Base-by-base conservation (phyloP, 345 rosid species). In the Microthlaspi erraticum region DNA sequence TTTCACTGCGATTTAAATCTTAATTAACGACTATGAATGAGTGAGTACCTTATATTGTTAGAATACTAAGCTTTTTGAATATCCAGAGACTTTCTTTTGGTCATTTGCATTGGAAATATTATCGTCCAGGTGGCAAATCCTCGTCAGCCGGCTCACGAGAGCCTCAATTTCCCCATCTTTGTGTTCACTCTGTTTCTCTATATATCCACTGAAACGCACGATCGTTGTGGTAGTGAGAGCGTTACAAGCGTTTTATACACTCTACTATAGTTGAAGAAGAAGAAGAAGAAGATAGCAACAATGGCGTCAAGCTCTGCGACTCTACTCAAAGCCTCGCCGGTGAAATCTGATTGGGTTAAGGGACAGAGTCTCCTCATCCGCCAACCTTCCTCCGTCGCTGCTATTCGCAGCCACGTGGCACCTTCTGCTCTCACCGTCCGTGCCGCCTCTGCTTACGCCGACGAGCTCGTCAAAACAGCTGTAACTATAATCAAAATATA, bases 381-480 rank as follows among this genome's bases (percentile, higher is more conserved):
- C 67, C 82, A 79, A 54, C 76, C 90, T 16, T 61, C 78, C 85
- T 31, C 80, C 87, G 10, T 75, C 90, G 4, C 80, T 65, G 64
- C 84, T 42, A 51, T 85, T 57, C 80, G 85, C 70, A 76, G 37
- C 70, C 52, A 89, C 71, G 65, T 31, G 20, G 10, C 70, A 54
- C 59, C 79, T 48, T 62, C 85, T 43, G 33, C 91, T 3, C 80
- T 88, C 68, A 74, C 87, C 73, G 68, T 93, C 67, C 91, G 87
- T 5, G 93, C 97, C 42, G 79, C 86, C 55, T 81, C 96, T 67
- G 76, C 92, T 71, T 93, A 93, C 53, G 91, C 96, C 5, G 97
- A 93, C 46, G 98, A 93, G 86, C 98, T 93, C 61, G 80, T 93
- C 78, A 87, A 87, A 81, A 93, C 97, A 12, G 98, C 97, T 72